Base-by-base conservation (phyloP, 177 flowering plant genomes). In the Tripterygium wilfordii region DNA sequence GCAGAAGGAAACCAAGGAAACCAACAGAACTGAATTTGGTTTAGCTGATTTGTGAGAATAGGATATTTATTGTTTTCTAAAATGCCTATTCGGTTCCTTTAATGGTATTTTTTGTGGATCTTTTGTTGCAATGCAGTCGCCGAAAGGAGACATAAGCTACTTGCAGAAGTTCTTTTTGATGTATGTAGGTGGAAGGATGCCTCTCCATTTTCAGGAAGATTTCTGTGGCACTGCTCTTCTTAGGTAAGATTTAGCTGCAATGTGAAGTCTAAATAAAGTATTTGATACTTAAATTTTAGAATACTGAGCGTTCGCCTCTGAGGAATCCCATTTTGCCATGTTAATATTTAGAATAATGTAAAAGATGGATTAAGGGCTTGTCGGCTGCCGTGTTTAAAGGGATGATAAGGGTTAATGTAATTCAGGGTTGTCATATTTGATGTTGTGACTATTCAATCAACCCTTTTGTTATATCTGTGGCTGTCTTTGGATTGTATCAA, bases 151-250 rank as follows among this genome's bases (percentile, higher is more conserved):
- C 46, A 88, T 91, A 45, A 88, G 95, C 62, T 92, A 92, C 49
- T 45, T 88, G 64, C 82, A 68, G 69, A 92, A 88, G 79, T 92
- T 92, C 80, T 92, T 92, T 65, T 62, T 92, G 59, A 75, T 77
- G 85, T 92, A 86, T 62, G 82, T 88, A 28, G 94, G 98, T 46
- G 91, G 94, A 24, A 78, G 96, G 61, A 16, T 49, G 28, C 94
- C 98, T 9, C 87, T 92, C 42, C 98, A 86, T 71, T 57, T 92
- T 29, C 96, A 86, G 57, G 98, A 92, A 59, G 98, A 92, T 77
- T 92, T 91, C 47, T 88, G 96, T 48, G 98, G 98, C 58, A 92
- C 96, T 36, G 98, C 98, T 42, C 78, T 88, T 36, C 82, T 92
- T 2, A 88, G 98, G 98, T 84, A 50, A 27, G 10, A 40, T 14